Base-by-base conservation (phyloP, 176 grass and related monocot species). In the Sorghum bicolor region DNA sequence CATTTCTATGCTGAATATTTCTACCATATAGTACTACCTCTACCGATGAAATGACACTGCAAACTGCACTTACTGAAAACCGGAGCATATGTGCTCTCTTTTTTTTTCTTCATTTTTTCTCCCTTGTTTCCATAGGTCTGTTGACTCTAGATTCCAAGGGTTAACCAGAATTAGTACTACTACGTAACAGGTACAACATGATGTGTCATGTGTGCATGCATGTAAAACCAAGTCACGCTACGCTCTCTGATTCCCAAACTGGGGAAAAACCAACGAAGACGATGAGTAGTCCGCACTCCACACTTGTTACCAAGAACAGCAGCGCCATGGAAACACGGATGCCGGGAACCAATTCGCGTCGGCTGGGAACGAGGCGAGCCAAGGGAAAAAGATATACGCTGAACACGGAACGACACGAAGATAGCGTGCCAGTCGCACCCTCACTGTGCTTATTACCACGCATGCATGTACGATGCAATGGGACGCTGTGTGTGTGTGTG, bases 281-380 rank as follows among this genome's bases (percentile, higher is more conserved):
- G 34, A 82, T 31, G 88, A 82, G 88, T 90, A 78, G 28, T 57
- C 53, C 79, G 41, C 80, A 90, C 83, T 90, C 84, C 58, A 74
- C 45, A 82, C 33, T 89, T 40, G 88, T 82, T 72, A 74, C 50
- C 69, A 75, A 88, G 88, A 72, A 82, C 72, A 38, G 60, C 71
- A 29, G 60, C 82, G 47, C 74, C 66, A 86, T 53, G 83, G 79
- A 82, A 89, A 82, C 83, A 85, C 71, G 87, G 77, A 76, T 65
- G 79, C 79, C 47, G 72, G 29, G 62, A 64, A 82, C 57, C 79
- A 39, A 64, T 80, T 77, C 81, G 55, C 64, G 69, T 72, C 83
- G 68, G 40, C 83, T 47, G 1, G 78, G 83, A 86, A 82, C 79
- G 88, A 86, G 57, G 88, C 22, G 34, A 64, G 22, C 25, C 1